Percentiles rank a stretch among this genome's conserved stretches.
phyloP scores from a whole-genome alignment of 2,329 filamentous ascomycete genomes.

The Stagonosporopsis rhizophila region DNA sequence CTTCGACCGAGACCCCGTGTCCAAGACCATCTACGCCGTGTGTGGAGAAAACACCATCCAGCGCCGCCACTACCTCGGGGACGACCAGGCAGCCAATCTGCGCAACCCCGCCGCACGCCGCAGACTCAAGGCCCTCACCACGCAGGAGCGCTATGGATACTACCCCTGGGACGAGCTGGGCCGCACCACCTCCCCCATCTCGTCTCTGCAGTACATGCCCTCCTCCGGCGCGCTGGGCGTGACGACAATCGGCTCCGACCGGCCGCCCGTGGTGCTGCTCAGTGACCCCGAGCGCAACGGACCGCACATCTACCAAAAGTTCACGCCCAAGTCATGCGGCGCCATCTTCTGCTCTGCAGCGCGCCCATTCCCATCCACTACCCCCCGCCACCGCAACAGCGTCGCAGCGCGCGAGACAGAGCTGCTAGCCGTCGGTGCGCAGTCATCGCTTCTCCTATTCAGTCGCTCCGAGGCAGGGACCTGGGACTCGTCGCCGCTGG shows the following conservation, averaged over 20 bases:
- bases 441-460: constrained; percentile 34
- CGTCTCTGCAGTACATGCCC: constrained; percentile 40
- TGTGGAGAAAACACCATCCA: constrained; percentile 34
- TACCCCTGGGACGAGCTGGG: constrained; percentile 32
- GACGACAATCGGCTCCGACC: constrained; percentile 40
- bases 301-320: constrained; percentile 37
- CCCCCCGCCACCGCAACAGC: constrained; percentile 17
- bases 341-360: constrained; percentile 41
- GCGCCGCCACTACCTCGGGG: constrained; percentile 14
- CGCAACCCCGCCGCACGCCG: not conserved
- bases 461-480: constrained; percentile 26
- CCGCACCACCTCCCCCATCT: constrained; percentile 38
- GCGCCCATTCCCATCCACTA: constrained; percentile 26
- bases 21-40: constrained; percentile 34
- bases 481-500: constrained; percentile 27
- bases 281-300: constrained; percentile 35
- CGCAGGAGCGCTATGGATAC: constrained; percentile 24
- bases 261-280: constrained; percentile 37
- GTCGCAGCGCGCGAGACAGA: constrained; percentile 34
- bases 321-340: constrained; percentile 32
- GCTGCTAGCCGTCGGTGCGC: constrained; percentile 43
- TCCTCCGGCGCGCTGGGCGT: constrained; percentile 37
- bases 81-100: constrained; percentile 4
- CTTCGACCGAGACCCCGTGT: constrained; percentile 39
- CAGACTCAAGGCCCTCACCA: constrained; percentile 5